phyloP scores from a whole-genome alignment of 108 stramenopile species.

The Phaeodactylum tricornutum region DNA sequence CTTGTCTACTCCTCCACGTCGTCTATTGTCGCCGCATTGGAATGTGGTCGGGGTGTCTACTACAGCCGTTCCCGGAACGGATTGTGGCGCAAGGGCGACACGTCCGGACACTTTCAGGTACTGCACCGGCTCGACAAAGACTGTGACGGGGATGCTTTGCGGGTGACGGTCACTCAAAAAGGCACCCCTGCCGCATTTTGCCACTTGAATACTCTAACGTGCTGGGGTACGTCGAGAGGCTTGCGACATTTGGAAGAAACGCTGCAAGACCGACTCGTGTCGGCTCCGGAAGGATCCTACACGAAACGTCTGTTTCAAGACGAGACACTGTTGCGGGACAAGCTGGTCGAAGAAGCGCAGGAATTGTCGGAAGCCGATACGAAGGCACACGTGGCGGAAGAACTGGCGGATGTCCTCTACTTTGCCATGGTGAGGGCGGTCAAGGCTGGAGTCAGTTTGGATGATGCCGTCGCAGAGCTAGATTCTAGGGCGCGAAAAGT shows the following conservation, averaged over 20 bases:
- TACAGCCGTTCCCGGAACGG: constrained; percentile 80
- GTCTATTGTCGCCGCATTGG: constrained; percentile 74
- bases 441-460: constrained; percentile 85
- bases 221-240: constrained; percentile 84
- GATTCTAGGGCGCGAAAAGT: constrained; percentile 88
- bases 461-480: constrained; percentile 83
- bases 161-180: constrained; percentile 85
- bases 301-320: constrained; percentile 95
- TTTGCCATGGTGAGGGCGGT: constrained; percentile 92
- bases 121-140: constrained; percentile 83
- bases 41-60: constrained; percentile 88
- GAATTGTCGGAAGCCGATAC: constrained; percentile 87
- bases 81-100: constrained; percentile 93
- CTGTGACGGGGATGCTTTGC: constrained; percentile 93
- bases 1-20: constrained; percentile 88
- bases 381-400: constrained; percentile 83
- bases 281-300: constrained; percentile 90
- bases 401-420: constrained; percentile 94
- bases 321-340: constrained; percentile 74
- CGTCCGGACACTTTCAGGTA: constrained; percentile 86
- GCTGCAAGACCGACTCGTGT: constrained; percentile 52
- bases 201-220: constrained; percentile 82
- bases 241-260: constrained; percentile 81
- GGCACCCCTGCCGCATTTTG: constrained; percentile 76
- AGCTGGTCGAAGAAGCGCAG: constrained; percentile 98